Conservation (phyloP, 2,329 filamentous ascomycete species). For the Aspergillus ustus region DNA sequence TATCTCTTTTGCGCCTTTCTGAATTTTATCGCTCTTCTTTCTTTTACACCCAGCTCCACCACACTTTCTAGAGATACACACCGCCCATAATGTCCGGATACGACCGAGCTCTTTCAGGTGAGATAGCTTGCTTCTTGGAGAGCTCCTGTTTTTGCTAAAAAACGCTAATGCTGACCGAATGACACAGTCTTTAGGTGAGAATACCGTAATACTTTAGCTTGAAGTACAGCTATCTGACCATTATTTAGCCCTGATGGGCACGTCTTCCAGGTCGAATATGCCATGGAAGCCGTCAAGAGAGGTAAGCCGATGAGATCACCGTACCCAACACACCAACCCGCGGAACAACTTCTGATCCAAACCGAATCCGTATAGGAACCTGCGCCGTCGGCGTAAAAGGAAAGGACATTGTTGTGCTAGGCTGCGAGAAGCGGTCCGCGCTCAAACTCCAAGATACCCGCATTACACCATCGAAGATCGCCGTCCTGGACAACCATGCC, state of each 20-base stretch:
- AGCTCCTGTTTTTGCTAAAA: constrained; percentile 19
- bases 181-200: constrained; percentile 79
- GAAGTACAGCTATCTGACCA: constrained; percentile 51
- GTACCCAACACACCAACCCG: constrained; percentile 6
- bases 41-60: constrained; percentile 10
- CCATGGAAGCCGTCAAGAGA: constrained; percentile 97
- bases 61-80: constrained; percentile 2
- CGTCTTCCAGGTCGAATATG: constrained; percentile 99
- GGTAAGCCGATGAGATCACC: constrained; percentile 58
- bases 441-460: constrained; percentile 99
- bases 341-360: background rate
- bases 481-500: constrained; percentile 92
- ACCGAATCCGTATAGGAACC: constrained; percentile 66
- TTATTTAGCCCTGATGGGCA: constrained; percentile 87
- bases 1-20: constrained; percentile 11
- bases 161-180: constrained; percentile 45
- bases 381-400: constrained; percentile 98
- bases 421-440: constrained; percentile 97
- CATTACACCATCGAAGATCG: constrained; percentile 98
- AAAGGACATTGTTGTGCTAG: constrained; percentile 88
- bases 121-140: constrained; percentile 44
- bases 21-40: constrained; percentile 11
- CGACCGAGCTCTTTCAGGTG: constrained; percentile 98
- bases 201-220: constrained; percentile 14
- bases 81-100: constrained; percentile 76